Conservation (phyloP, 352 stramenopile genomes). For the Thraustochytrium striatum region DNA sequence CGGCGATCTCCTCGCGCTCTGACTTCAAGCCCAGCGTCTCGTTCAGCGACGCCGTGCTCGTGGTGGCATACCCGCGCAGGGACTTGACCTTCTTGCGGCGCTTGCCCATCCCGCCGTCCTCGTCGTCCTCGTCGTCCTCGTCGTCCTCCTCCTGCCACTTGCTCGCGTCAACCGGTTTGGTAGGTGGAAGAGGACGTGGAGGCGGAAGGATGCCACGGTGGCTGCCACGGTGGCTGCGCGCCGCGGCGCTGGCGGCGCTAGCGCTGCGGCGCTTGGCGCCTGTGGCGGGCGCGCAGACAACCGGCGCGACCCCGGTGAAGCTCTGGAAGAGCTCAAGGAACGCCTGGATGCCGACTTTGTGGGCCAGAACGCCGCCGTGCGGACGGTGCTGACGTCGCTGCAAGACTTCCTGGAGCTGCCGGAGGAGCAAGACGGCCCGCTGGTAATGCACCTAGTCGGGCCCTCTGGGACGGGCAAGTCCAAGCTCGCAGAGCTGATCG, state of each 20-base stretch:
- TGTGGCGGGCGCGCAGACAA: too few relatives aligned
- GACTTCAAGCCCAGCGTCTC: constrained; percentile 7
- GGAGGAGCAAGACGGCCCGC: neutral
- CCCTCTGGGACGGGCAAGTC: neutral
- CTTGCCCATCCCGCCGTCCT: constrained; percentile 21
- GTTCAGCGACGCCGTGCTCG: constrained; percentile 4
- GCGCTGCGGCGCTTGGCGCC: too few relatives aligned
- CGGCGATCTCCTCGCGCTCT: neutral
- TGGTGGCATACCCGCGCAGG: constrained; percentile 3
- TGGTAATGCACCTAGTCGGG: neutral
- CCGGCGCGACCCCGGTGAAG: too few relatives aligned
- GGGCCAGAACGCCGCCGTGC: neutral
- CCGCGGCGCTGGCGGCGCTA: too few relatives aligned
- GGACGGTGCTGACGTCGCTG: neutral
- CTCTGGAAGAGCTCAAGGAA: too few relatives aligned
- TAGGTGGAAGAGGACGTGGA: too few relatives aligned
- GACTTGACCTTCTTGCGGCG: neutral
- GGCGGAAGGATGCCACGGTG: too few relatives aligned
- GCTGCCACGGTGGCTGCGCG: too few relatives aligned
- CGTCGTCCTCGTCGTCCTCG: neutral
- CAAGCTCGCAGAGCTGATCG: neutral
- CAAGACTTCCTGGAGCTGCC: neutral
- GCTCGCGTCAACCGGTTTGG: too few relatives aligned
- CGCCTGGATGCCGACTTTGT: too few relatives aligned
- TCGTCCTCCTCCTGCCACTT: neutral